Base-by-base conservation (phyloP, 129 eudicot species). In the Helichrysum umbraculigerum region DNA sequence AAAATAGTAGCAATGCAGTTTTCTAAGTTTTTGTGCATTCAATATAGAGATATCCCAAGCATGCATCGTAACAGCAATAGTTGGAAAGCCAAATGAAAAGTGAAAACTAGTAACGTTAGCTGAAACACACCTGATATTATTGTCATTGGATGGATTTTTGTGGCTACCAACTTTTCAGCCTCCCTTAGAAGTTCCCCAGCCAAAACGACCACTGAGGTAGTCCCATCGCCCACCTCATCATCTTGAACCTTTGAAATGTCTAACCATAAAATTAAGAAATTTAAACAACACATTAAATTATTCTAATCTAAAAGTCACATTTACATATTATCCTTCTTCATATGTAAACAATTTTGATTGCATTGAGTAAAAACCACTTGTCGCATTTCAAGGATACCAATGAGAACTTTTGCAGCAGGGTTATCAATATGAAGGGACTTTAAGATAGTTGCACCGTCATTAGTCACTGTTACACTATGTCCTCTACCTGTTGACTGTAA, bases 191-290 rank as follows among this genome's bases (percentile, higher is more conserved):
- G 98, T 83, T 94, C 98, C 35, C 98, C 98, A 77, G 98, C 97
- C 79, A 94, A 84, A 60, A 94, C 98, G 34, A 91, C 98, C 62
- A 94, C 98, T 32, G 98, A 94, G 75, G 98, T 94, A 73, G 98
- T 94, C 68, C 98, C 98, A 79, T 94, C 98, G 25, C 98, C 98
- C 65, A 94, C 98, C 81, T 90, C 98, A 81, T 94, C 98, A 70
- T 94, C 98, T 85, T 94, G 98, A 12, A 92, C 97, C 77, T 94
- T 94, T 16, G 98, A 94, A 64, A 94, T 94, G 58, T 94, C 98
- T 94, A 70, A 54, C 65, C 37, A 59, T 70, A 20, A 10, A 73
- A 51, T 78, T 78, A 84, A 86, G 85, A 76, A 58, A 69, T 25
- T 34, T 47, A 28, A 80, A 65, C n/a, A 11, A 32, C 54, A 47